Evolutionary conservation across 2,329 filamentous ascomycete species (phyloP).

Genomic region (Incumbomyces lentus): DNA sequence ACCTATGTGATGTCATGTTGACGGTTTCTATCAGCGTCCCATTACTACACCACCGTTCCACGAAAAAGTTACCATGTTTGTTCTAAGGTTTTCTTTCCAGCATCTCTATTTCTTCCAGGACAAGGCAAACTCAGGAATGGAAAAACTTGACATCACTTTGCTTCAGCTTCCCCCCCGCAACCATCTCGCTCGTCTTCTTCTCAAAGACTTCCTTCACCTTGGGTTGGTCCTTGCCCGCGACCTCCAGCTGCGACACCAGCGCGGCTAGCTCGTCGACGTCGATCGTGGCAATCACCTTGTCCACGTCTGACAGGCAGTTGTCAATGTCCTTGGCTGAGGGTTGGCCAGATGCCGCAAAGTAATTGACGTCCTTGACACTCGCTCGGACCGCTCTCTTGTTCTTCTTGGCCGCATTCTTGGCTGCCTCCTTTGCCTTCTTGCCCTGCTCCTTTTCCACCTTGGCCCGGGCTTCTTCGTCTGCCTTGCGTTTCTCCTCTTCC

Average conservation of each 20-base stretch:
- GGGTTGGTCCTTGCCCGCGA: slow-evolving; percentile 62
- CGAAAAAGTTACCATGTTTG: too few species aligned
- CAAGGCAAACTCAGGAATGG: background rate
- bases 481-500: slow-evolving; percentile 67
- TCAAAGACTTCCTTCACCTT: slow-evolving; percentile 80
- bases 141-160: slow-evolving; percentile 63
- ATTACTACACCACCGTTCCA: too few species aligned
- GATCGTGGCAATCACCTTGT: slow-evolving; percentile 76
- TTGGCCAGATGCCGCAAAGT: slow-evolving; percentile 60
- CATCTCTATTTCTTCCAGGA: too few species aligned
- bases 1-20: too few species aligned
- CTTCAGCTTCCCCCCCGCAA: slow-evolving; percentile 76
- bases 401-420: slow-evolving; percentile 99
- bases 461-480: slow-evolving; percentile 75
- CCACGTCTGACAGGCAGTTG: slow-evolving; percentile 71
- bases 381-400: slow-evolving; percentile 96
- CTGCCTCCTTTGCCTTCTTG: slow-evolving; percentile 98
- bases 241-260: slow-evolving; percentile 68
- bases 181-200: slow-evolving; percentile 66
- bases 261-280: slow-evolving; percentile 82
- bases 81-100: too few species aligned
- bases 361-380: slow-evolving; percentile 95
- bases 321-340: slow-evolving; percentile 65
- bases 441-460: slow-evolving; percentile 71
- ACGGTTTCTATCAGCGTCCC: too few species aligned